Conservation (phyloP, 2,329 filamentous ascomycete species). For the Pestalotiopsis sp. region DNA sequence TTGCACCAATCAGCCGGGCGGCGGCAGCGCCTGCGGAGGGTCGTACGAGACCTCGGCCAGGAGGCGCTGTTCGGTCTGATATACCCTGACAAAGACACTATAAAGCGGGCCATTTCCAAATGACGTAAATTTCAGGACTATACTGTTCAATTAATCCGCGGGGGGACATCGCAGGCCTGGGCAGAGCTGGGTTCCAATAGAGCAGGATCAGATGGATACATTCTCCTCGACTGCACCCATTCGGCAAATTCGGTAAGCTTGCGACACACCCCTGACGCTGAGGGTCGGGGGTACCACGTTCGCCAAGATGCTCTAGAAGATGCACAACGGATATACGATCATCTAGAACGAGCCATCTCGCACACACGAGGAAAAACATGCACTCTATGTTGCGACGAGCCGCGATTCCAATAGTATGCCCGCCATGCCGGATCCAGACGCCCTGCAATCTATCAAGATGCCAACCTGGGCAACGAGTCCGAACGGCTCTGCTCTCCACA, state of each 20-base stretch:
- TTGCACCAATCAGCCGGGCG: neutral
- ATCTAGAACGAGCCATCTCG: neutral
- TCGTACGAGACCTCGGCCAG: neutral
- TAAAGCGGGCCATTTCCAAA: conserved; percentile 13
- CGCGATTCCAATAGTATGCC: neutral
- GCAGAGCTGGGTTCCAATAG: neutral
- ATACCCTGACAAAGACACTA: conserved; percentile 14
- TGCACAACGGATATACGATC: neutral
- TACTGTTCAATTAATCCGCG: conserved; percentile 12
- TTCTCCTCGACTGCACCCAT: neutral
- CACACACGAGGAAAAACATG: neutral
- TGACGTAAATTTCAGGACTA: conserved; percentile 15
- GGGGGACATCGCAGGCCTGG: neutral
- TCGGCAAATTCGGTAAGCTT: neutral
- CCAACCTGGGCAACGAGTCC: neutral
- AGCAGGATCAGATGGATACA: neutral
- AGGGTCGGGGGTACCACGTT: neutral
- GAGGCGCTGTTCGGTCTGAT: conserved; percentile 2
- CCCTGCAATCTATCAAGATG: neutral
- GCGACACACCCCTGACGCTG: neutral
- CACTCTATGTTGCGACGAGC: neutral
- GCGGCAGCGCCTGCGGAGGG: neutral
- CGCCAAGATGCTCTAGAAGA: neutral
- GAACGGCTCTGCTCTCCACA: neutral
- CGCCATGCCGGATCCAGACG: neutral